phyloP scores from a whole-genome alignment of 768 basidiomycete genomes.

The Rhodotorula sphaerocarpa region DNA sequence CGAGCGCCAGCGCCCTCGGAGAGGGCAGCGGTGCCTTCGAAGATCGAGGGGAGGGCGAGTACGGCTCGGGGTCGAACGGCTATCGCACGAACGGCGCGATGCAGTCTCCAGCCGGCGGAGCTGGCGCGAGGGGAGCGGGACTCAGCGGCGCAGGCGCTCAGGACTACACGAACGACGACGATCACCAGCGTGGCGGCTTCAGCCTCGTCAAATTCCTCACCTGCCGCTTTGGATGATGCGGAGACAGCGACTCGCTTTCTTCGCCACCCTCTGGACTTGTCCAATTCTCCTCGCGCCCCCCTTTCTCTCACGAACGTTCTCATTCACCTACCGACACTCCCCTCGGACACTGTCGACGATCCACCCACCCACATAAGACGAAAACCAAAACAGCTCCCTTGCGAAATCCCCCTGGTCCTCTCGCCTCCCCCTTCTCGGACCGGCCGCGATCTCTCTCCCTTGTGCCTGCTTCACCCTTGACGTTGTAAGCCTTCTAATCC shows the following conservation, averaged over 20 bases:
- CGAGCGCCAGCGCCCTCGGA: neutral
- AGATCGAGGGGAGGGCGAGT: neutral
- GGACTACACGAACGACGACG: slow-evolving; percentile 30
- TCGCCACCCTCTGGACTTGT: no score
- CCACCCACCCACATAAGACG: no score
- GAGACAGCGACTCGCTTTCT: no score
- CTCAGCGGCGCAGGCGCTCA: slow-evolving; percentile 28
- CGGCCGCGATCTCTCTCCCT: no score
- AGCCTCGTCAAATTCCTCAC: slow-evolving; percentile 35
- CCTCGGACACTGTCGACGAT: no score
- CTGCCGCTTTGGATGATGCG: slow-evolving; percentile 38
- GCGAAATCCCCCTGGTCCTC: no score
- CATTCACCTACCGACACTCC: no score
- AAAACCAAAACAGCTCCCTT: no score
- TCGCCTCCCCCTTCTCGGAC: no score
- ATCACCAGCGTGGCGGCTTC: slow-evolving; percentile 30
- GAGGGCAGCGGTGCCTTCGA: neutral
- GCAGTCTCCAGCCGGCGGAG: neutral
- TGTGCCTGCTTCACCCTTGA: no score
- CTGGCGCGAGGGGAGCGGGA: neutral
- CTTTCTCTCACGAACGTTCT: neutral
- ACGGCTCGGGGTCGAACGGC: slow-evolving; percentile 1
- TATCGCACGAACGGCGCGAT: slow-evolving; percentile 6
- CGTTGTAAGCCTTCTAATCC: neutral
- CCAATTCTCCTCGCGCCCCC: no score